Percentiles rank a stretch among this genome's conserved stretches.
Evolutionary conservation across 495 filamentous ascomycete genomes (phyloP).

Genomic region (Viridothelium virens): DNA sequence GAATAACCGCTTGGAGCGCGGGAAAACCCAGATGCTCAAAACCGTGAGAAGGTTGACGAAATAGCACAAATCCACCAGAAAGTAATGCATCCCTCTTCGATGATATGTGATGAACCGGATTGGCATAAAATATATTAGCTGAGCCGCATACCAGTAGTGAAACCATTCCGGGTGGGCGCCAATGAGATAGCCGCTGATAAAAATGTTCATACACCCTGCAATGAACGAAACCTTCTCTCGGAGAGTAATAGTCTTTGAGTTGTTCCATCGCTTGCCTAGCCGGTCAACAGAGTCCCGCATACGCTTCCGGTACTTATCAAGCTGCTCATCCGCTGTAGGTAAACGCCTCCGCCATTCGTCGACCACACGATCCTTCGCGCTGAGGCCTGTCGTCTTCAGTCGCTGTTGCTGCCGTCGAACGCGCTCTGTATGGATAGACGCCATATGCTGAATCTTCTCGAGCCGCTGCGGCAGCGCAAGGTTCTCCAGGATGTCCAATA

Average conservation of each 20-base stretch:
- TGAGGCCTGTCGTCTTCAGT: constrained; percentile 50
- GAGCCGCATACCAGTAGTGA: constrained; percentile 77
- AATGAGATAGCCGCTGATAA: constrained; percentile 89
- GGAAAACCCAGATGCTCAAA: constrained; percentile 83
- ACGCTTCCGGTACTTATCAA: constrained; percentile 79
- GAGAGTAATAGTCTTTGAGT: constrained; percentile 74
- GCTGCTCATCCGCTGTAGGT: constrained; percentile 77
- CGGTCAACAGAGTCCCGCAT: constrained; percentile 85
- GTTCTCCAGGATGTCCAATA: constrained; percentile 91
- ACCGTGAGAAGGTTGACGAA: constrained; percentile 87
- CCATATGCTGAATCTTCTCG: constrained; percentile 73
- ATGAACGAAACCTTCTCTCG: constrained; percentile 96
- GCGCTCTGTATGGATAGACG: constrained; percentile 75
- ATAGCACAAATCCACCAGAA: constrained; percentile 93
- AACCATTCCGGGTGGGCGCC: constrained; percentile 80
- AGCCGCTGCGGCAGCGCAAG: constrained; percentile 80
- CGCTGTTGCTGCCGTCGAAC: constrained; percentile 75
- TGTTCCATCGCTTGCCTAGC: constrained; percentile 75
- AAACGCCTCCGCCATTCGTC: constrained; percentile 79
- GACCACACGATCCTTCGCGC: constrained; percentile 64
- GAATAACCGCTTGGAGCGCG: constrained; percentile 81
- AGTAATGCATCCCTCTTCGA: constrained; percentile 88
- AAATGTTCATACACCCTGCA: constrained; percentile 90
- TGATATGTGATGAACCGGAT: constrained; percentile 88
- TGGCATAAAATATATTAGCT: constrained; percentile 81